Conservation (phyloP, 2,329 filamentous ascomycete species). For the Ophiocordyceps polyrhachis-furcata region DNA sequence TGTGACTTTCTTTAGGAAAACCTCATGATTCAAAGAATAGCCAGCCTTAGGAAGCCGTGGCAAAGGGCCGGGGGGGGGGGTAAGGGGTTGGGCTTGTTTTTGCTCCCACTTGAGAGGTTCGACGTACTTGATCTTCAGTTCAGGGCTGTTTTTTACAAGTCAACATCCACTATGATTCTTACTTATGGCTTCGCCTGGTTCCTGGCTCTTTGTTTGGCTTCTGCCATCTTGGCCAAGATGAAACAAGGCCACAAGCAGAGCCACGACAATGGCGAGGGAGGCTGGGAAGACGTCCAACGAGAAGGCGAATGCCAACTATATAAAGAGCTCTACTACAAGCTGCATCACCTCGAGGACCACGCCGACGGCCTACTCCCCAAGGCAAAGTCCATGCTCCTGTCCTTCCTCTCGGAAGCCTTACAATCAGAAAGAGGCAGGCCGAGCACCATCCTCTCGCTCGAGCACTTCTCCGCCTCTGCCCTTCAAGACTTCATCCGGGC, state of each 20-base stretch:
- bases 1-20: too few relatives aligned
- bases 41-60: too few relatives aligned
- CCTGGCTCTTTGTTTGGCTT: not conserved
- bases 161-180: not conserved
- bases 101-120: too few relatives aligned
- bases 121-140: not conserved
- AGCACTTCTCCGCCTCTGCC: not conserved
- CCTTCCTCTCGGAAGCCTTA: constrained; percentile 3
- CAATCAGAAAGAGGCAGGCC: not conserved
- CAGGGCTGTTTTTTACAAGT: not conserved
- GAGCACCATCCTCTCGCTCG: constrained; percentile 2
- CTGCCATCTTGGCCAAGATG: not conserved
- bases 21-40: not conserved
- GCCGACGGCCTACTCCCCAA: constrained; percentile 3
- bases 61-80: too few relatives aligned
- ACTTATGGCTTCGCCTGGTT: not conserved
- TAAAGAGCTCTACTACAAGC: constrained; percentile 5
- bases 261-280: not conserved
- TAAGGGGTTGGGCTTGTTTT: too few relatives aligned
- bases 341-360: constrained; percentile 5
- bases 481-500: constrained; percentile 1
- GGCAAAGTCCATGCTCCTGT: constrained; percentile 3
- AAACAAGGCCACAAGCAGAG: not conserved
- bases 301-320: constrained; percentile 1
- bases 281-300: not conserved